These are phyloP conservation scores for Onygenales sp. DNA, from an alignment of 2,329 filamentous ascomycete species.

Conservation along the genomic window DNA sequence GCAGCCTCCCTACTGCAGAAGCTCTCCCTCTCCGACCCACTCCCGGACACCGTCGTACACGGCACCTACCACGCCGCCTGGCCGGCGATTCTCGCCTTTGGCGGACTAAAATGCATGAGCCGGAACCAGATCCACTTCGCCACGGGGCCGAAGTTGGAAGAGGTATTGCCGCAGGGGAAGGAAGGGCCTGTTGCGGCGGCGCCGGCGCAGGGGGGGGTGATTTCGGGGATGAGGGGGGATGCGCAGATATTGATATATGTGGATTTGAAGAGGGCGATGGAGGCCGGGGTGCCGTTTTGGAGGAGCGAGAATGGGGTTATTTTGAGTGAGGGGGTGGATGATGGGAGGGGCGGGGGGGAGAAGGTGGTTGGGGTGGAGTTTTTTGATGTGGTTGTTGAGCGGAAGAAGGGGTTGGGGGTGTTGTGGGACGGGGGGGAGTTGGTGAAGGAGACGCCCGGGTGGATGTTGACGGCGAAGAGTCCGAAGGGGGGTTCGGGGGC, in stretches of 20 bases:
- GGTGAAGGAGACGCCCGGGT: conserved; percentile 39
- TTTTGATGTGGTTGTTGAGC: conserved; percentile 65
- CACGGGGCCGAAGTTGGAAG: conserved; percentile 51
- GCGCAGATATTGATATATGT: conserved; percentile 72
- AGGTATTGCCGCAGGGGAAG: conserved; percentile 20
- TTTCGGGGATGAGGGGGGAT: conserved; percentile 71
- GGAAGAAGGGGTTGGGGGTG: conserved; percentile 61
- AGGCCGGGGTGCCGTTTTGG: conserved; percentile 61
- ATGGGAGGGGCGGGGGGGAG: conserved; percentile 42
- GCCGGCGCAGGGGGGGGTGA: conserved; percentile 38
- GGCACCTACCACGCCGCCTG: conserved; percentile 82
- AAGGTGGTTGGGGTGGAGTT: conserved; percentile 57
- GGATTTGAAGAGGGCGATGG: conserved; percentile 58
- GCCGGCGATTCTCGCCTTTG: conserved; percentile 61
- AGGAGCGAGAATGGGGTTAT: conserved; percentile 69
- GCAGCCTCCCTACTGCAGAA: conserved; percentile 61
- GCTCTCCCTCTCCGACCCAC: conserved; percentile 45
- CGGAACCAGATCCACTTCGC: conserved; percentile 88
- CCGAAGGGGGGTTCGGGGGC: conserved; percentile 23
- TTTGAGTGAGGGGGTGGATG: conserved; percentile 48
- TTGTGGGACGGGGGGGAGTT: conserved; percentile 52
- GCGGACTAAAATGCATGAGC: conserved; percentile 71
- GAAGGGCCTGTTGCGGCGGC: conserved; percentile 13
- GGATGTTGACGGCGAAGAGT: conserved; percentile 30
- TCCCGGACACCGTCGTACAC: conserved; percentile 66